Percentiles rank a stretch among this genome's conserved stretches.
Evolutionary conservation across 345 rosid species (phyloP).

Genomic region (Arabis alpina): DNA sequence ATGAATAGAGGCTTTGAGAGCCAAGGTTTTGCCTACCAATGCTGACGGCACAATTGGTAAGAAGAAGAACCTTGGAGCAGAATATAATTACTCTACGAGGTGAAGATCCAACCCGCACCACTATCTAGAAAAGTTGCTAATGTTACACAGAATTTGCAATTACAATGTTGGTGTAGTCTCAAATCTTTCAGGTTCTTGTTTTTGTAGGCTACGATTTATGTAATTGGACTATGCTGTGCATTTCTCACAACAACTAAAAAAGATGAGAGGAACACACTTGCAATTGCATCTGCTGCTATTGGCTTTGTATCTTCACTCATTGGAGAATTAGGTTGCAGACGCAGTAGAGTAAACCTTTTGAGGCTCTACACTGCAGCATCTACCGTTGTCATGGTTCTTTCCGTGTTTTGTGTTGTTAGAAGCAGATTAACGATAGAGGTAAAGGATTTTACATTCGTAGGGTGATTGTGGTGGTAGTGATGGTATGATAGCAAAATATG

Average conservation of each 20-base stretch:
- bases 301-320: constrained; percentile 54
- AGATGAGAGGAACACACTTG: constrained; percentile 36
- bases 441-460: too few species aligned
- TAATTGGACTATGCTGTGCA: constrained; percentile 44
- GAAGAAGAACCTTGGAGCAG: too few species aligned
- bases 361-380: constrained; percentile 51
- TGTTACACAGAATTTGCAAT: too few species aligned
- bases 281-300: constrained; percentile 46
- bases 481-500: not conserved
- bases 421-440: constrained; percentile 54
- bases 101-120: too few species aligned
- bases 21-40: too few species aligned
- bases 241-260: constrained; percentile 36
- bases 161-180: too few species aligned
- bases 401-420: constrained; percentile 45
- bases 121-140: too few species aligned
- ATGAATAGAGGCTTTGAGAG: too few species aligned
- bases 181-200: constrained; percentile 5
- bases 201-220: constrained; percentile 53
- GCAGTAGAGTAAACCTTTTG: constrained; percentile 56
- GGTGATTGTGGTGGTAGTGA: constrained; percentile 5
- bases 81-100: too few species aligned
- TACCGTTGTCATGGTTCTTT: constrained; percentile 44
- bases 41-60: too few species aligned
- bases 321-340: constrained; percentile 71